phyloP scores from a whole-genome alignment of 139 green algal genomes.

The Haematococcus sp. region DNA sequence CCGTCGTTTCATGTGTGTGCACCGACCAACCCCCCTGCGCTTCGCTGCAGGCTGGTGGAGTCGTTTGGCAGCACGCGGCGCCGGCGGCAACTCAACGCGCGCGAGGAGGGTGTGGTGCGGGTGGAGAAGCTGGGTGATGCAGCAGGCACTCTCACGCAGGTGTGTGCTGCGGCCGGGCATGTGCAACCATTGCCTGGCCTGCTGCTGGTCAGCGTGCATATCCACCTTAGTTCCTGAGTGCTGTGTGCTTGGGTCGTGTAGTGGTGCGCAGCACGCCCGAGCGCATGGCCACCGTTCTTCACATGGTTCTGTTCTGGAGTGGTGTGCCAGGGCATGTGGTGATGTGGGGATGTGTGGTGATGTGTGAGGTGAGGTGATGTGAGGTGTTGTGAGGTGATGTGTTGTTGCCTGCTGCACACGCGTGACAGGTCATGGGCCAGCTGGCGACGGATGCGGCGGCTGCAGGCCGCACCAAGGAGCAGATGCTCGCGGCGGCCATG shows the following conservation, averaged over 20 bases:
- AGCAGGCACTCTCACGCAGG: slow-evolving; percentile 13
- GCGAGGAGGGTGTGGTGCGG: slow-evolving; percentile 42
- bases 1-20: no score
- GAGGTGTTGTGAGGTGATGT: no score
- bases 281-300: no score
- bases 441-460: not conserved
- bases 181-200: no score
- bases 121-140: slow-evolving; percentile 29
- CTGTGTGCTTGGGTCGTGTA: no score
- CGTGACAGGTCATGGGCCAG: not conserved
- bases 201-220: not conserved
- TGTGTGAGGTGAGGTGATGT: no score
- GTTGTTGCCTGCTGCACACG: no score
- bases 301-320: no score
- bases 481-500: not conserved
- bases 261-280: no score
- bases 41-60: slow-evolving; percentile 54
- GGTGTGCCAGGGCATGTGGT: no score
- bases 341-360: no score
- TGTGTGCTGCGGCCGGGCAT: slow-evolving; percentile 13
- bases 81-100: slow-evolving; percentile 40
- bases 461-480: slow-evolving; percentile 9
- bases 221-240: not conserved
- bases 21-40: no score
- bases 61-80: slow-evolving; percentile 50